Conservation (phyloP, 2,329 filamentous ascomycete genomes). For the Pseudogymnoascus sp. region DNA sequence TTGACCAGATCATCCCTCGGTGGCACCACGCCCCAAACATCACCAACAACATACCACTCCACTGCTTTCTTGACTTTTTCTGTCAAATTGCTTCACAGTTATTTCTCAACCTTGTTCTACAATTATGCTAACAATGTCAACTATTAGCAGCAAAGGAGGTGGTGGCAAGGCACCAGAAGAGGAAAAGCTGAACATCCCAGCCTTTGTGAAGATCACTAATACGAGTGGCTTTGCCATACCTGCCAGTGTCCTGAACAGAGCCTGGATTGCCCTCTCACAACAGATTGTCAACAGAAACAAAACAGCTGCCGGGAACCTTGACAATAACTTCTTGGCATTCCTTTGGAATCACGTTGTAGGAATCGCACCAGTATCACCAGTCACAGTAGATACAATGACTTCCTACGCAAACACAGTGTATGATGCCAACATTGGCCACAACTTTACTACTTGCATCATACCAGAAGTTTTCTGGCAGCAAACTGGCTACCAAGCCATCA, state of each 20-base stretch:
- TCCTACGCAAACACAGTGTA: background rate
- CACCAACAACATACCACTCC: background rate
- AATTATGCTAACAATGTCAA: background rate
- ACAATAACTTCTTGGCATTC: background rate
- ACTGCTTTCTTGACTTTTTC: background rate
- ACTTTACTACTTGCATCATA: background rate
- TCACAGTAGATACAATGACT: background rate
- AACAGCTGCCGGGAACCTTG: background rate
- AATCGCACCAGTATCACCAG: background rate
- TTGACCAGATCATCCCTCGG: background rate
- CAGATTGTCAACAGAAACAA: background rate
- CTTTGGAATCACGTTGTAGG: background rate
- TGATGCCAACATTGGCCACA: background rate
- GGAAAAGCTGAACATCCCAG: background rate
- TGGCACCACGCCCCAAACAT: background rate
- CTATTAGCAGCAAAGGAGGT: background rate
- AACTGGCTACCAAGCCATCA: background rate
- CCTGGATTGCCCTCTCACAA: background rate
- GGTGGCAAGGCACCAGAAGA: background rate
- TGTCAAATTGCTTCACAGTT: background rate
- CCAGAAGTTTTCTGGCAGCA: background rate
- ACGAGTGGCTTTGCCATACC: background rate
- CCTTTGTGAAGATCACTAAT: background rate
- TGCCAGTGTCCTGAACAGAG: background rate
- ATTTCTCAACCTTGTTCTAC: background rate